These are phyloP conservation scores for Pseudogymnoascus sp. DNA, from an alignment of 2,329 filamentous ascomycete species.

Conservation along the genomic window DNA sequence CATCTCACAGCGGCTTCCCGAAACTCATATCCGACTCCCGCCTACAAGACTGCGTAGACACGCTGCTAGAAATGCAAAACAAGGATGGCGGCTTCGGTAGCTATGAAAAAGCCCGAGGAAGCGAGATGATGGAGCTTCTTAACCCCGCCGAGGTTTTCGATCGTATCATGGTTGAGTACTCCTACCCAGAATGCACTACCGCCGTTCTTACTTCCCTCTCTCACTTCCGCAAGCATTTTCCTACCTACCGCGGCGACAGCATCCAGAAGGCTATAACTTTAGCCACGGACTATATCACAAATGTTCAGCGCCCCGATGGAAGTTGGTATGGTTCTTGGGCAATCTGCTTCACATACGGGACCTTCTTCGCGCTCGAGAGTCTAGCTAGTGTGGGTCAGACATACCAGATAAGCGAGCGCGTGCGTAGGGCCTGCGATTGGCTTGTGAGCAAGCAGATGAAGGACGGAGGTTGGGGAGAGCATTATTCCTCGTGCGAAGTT, in stretches of 20 bases:
- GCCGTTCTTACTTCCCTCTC: conserved; percentile 78
- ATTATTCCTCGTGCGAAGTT: conserved; percentile 58
- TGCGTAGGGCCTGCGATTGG: conserved; percentile 71
- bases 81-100: conserved; percentile 71
- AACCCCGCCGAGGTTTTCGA: conserved; percentile 93
- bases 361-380: conserved; percentile 71
- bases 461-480: conserved; percentile 81
- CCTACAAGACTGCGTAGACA: conserved; percentile 77
- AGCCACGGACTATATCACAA: conserved; percentile 73
- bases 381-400: conserved; percentile 70
- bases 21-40: conserved; percentile 62
- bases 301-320: conserved; percentile 65
- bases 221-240: conserved; percentile 70
- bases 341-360: conserved; percentile 91
- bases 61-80: conserved; percentile 82
- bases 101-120: conserved; percentile 76
- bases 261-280: conserved; percentile 61
- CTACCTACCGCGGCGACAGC: conserved; percentile 65
- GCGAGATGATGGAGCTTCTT: conserved; percentile 69
- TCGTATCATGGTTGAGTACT: conserved; percentile 95
- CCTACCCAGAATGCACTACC: conserved; percentile 92
- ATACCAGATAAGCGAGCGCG: conserved; percentile 45
- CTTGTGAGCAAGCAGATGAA: conserved; percentile 75
- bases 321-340: conserved; percentile 94
- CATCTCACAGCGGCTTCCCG: conserved; percentile 51